Evolutionary conservation across 139 green algal genomes (phyloP).

Genomic region (Chlamydomonas sp.): DNA sequence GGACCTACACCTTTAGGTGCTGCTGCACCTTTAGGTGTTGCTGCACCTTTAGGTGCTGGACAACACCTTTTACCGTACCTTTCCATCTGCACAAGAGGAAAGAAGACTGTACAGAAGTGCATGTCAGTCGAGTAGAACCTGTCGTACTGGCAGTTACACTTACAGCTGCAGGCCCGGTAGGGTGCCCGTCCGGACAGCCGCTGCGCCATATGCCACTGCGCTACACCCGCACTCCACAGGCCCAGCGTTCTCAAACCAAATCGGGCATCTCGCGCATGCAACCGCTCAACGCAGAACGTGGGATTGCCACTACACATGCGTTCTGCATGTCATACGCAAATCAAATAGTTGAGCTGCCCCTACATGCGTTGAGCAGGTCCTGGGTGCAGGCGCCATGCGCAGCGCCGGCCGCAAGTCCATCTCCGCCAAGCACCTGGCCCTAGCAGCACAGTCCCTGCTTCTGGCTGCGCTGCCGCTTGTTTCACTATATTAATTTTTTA

Average conservation of each 20-base stretch:
- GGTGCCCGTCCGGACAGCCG: too few relatives aligned
- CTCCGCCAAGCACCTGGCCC: slow-evolving; percentile 89
- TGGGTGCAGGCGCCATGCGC: slow-evolving; percentile 94
- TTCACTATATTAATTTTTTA: not conserved
- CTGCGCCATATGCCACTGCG: too few relatives aligned
- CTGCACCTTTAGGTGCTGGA: too few relatives aligned
- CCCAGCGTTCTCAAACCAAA: not conserved
- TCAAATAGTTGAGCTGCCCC: not conserved
- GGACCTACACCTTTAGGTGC: too few relatives aligned
- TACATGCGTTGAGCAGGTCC: slow-evolving; percentile 73
- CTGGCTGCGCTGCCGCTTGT: slow-evolving; percentile 11
- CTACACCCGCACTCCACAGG: not conserved
- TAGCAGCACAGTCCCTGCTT: slow-evolving; percentile 48
- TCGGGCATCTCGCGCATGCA: not conserved
- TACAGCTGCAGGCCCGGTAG: too few relatives aligned
- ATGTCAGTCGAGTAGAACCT: too few relatives aligned
- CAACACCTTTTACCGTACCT: not conserved
- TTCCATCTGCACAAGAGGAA: not conserved
- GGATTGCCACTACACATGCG: not conserved
- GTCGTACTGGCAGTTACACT: too few relatives aligned
- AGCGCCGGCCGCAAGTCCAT: slow-evolving; percentile 91
- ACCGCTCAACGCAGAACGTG: not conserved
- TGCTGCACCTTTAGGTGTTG: too few relatives aligned
- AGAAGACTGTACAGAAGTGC: too few relatives aligned
- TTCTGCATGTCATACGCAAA: not conserved